Evolutionary conservation across 306 rosid species (phyloP), one percentile per base, ranked within the genome.

Genomic region (Urtica urens): DNA sequence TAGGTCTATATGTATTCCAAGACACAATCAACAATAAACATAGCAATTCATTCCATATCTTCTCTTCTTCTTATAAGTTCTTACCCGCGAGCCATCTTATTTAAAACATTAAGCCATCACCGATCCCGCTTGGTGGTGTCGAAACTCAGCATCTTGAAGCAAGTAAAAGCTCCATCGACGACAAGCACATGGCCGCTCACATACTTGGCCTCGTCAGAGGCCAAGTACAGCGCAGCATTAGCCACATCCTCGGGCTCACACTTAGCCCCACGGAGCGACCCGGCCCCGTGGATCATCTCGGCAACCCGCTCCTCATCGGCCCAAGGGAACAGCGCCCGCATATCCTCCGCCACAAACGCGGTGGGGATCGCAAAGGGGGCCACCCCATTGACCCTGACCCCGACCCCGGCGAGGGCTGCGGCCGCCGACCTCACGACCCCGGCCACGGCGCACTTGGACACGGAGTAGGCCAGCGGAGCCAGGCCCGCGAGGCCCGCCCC

Each of bases 141-240:
- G 51, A 84, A 55, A 14, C 21, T 43, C 23, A 81, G 49, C 26
- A 20, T 75, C 76, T 84, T 90, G 69, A 90, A 81, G 64, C 80
- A 78, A 17, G 94, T 79, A 60, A 84, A 81, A 49, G 84, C 94
- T 19, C 97, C 97, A 71, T 90, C 95, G 23, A 84, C 82, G 56
- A 90, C 81, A 67, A 90, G 64, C 65, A 78, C 81, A 51, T 74
- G 97, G 1, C 92, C 97, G 58, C 60, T 84, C 27, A 84, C 78
- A 57, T 81, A 90, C 58, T 74, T 81, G 28, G 94, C 87, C 38
- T 90, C 73, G 63, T 77, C 81, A 10, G 95, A 79, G 10, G 69
- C 97, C 64, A 84, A 85, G 67, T 50, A 90, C 34, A 90, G 71
- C 15, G 94, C 95, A 33, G 94, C 94, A 60, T 79, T 73, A 7